Percentiles rank a stretch among this genome's conserved stretches.
Evolutionary conservation across 331 rosid species (phyloP).

Genomic region (Quercus tomentella): DNA sequence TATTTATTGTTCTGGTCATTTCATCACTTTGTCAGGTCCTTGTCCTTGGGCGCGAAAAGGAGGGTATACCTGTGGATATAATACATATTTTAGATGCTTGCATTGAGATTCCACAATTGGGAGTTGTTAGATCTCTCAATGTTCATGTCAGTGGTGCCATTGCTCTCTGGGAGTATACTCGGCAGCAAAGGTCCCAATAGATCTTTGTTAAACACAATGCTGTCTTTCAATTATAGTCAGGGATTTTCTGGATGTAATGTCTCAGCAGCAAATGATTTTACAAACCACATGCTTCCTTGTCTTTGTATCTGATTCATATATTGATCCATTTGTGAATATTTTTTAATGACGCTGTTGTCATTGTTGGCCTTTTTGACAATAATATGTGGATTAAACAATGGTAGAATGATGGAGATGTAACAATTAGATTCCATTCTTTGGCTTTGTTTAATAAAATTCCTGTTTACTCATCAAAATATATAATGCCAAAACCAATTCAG

Average conservation of each 20-base stretch:
- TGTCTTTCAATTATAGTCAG: neutral
- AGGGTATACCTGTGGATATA: slow-evolving; percentile 91
- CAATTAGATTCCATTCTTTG: neutral
- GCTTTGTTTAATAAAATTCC: neutral
- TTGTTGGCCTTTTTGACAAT: neutral
- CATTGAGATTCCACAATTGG: slow-evolving; percentile 89
- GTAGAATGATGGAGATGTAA: neutral
- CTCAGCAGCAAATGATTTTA: neutral
- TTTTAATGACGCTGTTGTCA: neutral
- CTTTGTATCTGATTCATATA: neutral
- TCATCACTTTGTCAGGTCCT: slow-evolving; percentile 54
- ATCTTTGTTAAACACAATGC: neutral
- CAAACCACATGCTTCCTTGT: neutral
- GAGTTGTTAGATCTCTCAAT: slow-evolving; percentile 93
- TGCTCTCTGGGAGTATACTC: slow-evolving; percentile 94
- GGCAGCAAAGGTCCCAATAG: slow-evolving; percentile 76
- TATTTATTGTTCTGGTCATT: slow-evolving; percentile 12
- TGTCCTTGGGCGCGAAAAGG: slow-evolving; percentile 95
- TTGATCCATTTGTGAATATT: neutral
- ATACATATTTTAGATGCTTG: slow-evolving; percentile 89
- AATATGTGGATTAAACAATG: neutral
- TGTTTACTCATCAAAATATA: neutral
- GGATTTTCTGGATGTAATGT: neutral
- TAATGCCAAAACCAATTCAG: neutral
- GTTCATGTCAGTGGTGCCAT: slow-evolving; percentile 98